Conservation (phyloP, 2,329 filamentous ascomycete species). For the Xylaria sp. region DNA sequence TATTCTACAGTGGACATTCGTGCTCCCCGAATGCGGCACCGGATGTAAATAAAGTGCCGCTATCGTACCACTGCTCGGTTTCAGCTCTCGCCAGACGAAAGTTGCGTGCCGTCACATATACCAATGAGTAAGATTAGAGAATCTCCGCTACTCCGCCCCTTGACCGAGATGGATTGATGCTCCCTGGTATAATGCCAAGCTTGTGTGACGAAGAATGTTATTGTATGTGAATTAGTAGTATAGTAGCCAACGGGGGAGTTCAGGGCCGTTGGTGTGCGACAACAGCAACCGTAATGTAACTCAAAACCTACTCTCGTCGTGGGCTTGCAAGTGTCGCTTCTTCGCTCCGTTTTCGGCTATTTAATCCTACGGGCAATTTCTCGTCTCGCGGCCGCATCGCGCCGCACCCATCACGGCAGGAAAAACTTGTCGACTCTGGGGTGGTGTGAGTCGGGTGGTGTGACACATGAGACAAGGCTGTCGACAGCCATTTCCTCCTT, state of each 20-base stretch:
- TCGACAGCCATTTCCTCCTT: conserved; percentile 2
- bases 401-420: conserved; percentile 1
- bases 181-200: neutral
- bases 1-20: neutral
- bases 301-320: conserved; percentile 2
- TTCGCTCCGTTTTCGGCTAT: conserved; percentile 23
- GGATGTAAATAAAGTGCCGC: conserved; percentile 23
- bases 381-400: neutral
- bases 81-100: neutral
- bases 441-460: conserved; percentile 2
- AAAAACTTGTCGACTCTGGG: neutral
- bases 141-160: neutral
- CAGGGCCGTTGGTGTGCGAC: neutral
- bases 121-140: neutral
- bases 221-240: neutral
- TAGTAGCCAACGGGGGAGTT: neutral
- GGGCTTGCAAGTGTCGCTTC: conserved; percentile 23
- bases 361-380: neutral
- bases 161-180: neutral
- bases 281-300: conserved; percentile 7
- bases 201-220: neutral
- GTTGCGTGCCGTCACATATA: conserved; percentile 1
- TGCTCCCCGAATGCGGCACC: neutral
- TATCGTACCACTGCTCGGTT: conserved; percentile 1
- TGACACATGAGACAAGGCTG: conserved; percentile 30